Evolutionary conservation across 108 stramenopile species (phyloP).

Genomic region (Phaeodactylum tricornutum): DNA sequence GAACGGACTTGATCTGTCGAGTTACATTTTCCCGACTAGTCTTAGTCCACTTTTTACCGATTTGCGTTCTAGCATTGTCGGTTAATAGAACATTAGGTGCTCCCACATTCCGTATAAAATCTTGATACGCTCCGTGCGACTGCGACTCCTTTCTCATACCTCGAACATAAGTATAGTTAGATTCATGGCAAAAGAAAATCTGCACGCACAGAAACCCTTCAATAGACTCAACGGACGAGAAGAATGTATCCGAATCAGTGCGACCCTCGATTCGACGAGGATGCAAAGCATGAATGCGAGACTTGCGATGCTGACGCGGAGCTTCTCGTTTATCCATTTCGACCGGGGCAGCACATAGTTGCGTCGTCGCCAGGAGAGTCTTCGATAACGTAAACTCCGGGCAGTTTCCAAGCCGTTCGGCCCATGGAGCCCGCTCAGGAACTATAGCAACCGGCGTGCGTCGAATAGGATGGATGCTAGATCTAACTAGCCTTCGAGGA

Average conservation of each 20-base stretch:
- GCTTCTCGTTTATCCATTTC: too few species aligned
- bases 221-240: too few species aligned
- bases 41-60: too few species aligned
- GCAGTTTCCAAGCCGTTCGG: not conserved
- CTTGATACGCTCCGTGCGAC: too few species aligned
- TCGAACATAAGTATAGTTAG: too few species aligned
- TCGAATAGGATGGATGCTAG: not conserved
- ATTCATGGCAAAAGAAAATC: too few species aligned
- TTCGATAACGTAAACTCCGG: not conserved
- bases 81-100: constrained; percentile 1
- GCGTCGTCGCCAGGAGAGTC: not conserved
- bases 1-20: not conserved
- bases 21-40: not conserved
- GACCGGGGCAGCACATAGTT: not conserved
- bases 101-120: constrained; percentile 1
- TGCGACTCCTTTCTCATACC: too few species aligned
- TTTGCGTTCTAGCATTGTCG: constrained; percentile 1
- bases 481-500: not conserved
- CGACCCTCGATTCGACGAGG: too few species aligned
- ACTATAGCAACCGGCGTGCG: not conserved
- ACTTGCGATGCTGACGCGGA: constrained; percentile 4
- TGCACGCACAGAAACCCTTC: too few species aligned
- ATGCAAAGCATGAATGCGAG: not conserved
- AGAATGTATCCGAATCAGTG: too few species aligned
- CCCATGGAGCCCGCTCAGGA: not conserved